Conservation (phyloP, 768 basidiomycete species). For the Aureoboletus auriporus region DNA sequence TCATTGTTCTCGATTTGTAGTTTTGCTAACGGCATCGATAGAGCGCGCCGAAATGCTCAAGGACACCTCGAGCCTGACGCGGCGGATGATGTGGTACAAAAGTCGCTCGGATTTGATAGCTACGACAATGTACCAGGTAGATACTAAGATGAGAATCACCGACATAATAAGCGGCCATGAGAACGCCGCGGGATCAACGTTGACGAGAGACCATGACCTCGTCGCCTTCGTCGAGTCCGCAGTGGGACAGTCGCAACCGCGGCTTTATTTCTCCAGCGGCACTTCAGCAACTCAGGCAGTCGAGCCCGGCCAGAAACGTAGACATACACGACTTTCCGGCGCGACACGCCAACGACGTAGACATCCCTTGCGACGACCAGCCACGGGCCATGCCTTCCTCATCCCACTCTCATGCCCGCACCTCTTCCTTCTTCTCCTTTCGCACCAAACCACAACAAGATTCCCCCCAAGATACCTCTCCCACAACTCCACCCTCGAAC, state of each 20-base stretch:
- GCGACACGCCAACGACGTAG: slow-evolving; percentile 20
- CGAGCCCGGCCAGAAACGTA: slow-evolving; percentile 25
- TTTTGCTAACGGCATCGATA: slow-evolving; percentile 27
- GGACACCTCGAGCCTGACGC: slow-evolving; percentile 94
- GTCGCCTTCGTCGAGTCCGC: slow-evolving; percentile 29
- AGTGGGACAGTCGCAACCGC: slow-evolving; percentile 33
- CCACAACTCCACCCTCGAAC: slow-evolving; percentile 12
- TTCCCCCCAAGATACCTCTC: slow-evolving; percentile 11
- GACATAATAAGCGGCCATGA: neutral
- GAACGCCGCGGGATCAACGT: slow-evolving; percentile 4
- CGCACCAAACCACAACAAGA: slow-evolving; percentile 35
- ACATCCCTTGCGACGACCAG: slow-evolving; percentile 19
- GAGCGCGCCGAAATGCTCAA: slow-evolving; percentile 78
- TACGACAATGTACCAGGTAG: slow-evolving; percentile 46
- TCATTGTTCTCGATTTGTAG: neutral
- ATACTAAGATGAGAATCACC: slow-evolving; percentile 2
- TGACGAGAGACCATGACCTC: slow-evolving; percentile 12
- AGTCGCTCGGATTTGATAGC: slow-evolving; percentile 69
- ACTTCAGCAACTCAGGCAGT: slow-evolving; percentile 32
- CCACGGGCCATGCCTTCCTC: slow-evolving; percentile 24
- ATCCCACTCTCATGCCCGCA: slow-evolving; percentile 42
- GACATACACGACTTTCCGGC: slow-evolving; percentile 34
- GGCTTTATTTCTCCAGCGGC: slow-evolving; percentile 33
- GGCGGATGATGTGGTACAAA: slow-evolving; percentile 69
- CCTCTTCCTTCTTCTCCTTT: slow-evolving; percentile 67